A percentile compares a stretch with the other conserved stretches of the same genome.
Conservation (phyloP, 2,329 filamentous ascomycete species). For the Beauveria rudraprayagi region DNA sequence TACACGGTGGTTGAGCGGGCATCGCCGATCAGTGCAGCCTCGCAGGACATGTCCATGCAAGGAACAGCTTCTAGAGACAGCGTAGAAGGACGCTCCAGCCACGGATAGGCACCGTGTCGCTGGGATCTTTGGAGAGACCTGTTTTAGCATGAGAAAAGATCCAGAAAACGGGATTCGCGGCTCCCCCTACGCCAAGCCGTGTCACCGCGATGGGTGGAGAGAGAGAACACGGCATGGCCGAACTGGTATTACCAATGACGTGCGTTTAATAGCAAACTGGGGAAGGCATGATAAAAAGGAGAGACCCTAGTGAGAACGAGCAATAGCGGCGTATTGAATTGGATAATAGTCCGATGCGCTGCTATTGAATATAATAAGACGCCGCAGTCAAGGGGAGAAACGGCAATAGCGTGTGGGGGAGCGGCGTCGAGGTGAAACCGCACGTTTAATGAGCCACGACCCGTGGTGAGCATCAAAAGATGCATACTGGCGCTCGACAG, state of each 20-base stretch:
- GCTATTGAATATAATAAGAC: not conserved
- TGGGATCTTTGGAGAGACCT: not conserved
- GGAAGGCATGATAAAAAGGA: not conserved
- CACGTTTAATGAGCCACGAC: conserved; percentile 41
- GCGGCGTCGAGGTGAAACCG: conserved; percentile 54
- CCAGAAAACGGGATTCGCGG: not conserved
- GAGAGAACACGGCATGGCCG: not conserved
- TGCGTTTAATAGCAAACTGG: not conserved
- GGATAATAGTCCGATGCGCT: not conserved
- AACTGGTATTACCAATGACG: not conserved
- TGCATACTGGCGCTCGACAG: not conserved
- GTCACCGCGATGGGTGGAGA: not conserved
- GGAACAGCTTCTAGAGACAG: conserved; percentile 4
- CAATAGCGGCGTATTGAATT: not conserved
- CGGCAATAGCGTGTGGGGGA: conserved; percentile 13
- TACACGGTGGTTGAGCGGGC: not conserved
- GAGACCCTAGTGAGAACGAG: not conserved
- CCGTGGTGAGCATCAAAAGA: not conserved
- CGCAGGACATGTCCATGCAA: not conserved
- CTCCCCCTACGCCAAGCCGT: not conserved
- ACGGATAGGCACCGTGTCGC: not conserved
- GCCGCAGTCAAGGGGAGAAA: not conserved
- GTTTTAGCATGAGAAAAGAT: not conserved
- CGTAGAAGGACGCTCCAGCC: conserved; percentile 1
- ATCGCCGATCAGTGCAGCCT: not conserved